Evolutionary conservation across 441 rosid genomes (phyloP).

Genomic region (Dalechampia spathulata): DNA sequence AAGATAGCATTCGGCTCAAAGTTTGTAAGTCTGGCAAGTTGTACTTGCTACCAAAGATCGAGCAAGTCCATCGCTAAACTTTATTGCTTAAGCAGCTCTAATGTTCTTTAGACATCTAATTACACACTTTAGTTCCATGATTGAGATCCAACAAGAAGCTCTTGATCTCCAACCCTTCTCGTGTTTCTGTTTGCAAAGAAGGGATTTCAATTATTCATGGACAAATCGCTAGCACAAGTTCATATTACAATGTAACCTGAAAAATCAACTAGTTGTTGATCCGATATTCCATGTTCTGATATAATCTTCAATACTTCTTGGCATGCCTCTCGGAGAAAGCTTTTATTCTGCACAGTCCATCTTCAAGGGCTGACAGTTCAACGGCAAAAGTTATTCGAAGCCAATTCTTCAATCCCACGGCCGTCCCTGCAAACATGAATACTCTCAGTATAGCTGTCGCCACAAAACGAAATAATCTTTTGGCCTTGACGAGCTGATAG

Average conservation of each 20-base stretch:
- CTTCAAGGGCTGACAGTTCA: constrained; percentile 46
- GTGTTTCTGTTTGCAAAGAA: too few species aligned
- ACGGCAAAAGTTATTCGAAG: constrained; percentile 56
- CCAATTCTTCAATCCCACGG: constrained; percentile 68
- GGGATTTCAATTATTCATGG: not conserved
- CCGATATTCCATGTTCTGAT: not conserved
- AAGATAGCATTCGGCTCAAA: too few species aligned
- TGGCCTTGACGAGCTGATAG: not conserved
- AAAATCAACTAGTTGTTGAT: not conserved
- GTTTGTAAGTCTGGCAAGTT: too few species aligned
- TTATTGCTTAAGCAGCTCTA: too few species aligned
- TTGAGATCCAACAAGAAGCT: too few species aligned
- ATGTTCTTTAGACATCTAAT: too few species aligned
- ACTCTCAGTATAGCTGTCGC: not conserved
- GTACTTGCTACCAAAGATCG: too few species aligned
- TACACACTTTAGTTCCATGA: too few species aligned
- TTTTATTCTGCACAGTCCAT: constrained; percentile 48
- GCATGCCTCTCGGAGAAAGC: constrained; percentile 56
- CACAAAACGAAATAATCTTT: not conserved
- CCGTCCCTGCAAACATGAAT: constrained; percentile 32
- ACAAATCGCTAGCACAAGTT: not conserved
- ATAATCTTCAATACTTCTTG: constrained; percentile 25
- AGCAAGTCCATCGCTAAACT: too few species aligned
- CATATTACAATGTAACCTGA: not conserved
- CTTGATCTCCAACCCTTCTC: too few species aligned